Base-by-base conservation (phyloP, 768 basidiomycete species). In the Tephrocybe sp. region DNA sequence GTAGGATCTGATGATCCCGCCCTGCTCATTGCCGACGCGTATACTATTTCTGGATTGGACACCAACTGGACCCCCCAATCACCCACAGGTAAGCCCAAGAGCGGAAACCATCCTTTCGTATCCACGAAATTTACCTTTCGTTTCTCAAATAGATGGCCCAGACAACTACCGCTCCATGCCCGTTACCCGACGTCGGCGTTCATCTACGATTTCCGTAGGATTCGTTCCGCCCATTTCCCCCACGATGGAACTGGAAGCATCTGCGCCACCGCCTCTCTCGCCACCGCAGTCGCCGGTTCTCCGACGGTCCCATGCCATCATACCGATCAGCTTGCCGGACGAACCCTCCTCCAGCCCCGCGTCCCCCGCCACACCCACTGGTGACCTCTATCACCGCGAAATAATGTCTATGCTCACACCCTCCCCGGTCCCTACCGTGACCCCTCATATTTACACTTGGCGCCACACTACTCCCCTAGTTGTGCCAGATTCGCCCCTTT, bases 361-460 rank as follows among this genome's bases (percentile, higher is more conserved):
- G 30, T 57, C 65, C 45, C 64, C 63, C 42, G 37, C 57, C 13
- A 57, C 59, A 12, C 68, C 69, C 24, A 56, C 61, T 18, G 58
- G 61, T 36, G 54, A 47, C 29, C 55, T 60, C 40, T 58, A 59
- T 49, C 57, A 52, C 21, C 42, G 54, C 44, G 58, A 66, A 31
- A 50, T 57, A 31, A 62, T 59, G 25, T 38, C 61, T 30, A 44
- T 70, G 49, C 37, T 68, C 21, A 65, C 71, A n/a, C 79, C 81
- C 22, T 82, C 82, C 2, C 78, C 82, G 3, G 69, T 80, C 5
- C 79, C 79, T 0, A 64, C 77, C 5, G 74, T 76, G 43, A 78
- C 82, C 1, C 83, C 82, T 7, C 72, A 78, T 33, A 67, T 83
- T 24, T 83, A 83, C 60, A 67, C 75, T 1, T 84, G 83, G 83